These are phyloP conservation scores for Fusarium temperatum DNA, from an alignment of 2,329 filamentous ascomycete genomes.

Conservation along the genomic window DNA sequence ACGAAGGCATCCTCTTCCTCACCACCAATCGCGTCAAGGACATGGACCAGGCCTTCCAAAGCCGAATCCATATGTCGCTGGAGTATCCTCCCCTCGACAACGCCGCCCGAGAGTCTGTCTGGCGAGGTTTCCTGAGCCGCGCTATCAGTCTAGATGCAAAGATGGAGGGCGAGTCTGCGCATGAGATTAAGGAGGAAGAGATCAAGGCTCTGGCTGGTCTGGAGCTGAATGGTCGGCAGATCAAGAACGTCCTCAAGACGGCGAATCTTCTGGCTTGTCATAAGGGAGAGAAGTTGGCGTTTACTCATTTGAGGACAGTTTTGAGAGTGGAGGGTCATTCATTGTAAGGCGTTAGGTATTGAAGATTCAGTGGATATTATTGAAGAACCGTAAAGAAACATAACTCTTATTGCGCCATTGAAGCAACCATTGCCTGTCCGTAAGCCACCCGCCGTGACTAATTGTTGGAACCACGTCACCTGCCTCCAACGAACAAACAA, in stretches of 20 bases:
- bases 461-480: too few relatives aligned
- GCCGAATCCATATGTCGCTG: conserved; percentile 58
- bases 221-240: conserved; percentile 60
- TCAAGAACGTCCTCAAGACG: conserved; percentile 59
- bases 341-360: conserved; percentile 24
- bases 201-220: conserved; percentile 51
- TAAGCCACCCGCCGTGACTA: neutral
- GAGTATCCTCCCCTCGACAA: conserved; percentile 55
- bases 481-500: too few relatives aligned
- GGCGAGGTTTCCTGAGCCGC: conserved; percentile 52
- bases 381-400: neutral
- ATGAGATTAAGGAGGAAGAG: conserved; percentile 44
- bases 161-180: conserved; percentile 39
- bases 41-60: conserved; percentile 59
- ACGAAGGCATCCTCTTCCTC: conserved; percentile 59
- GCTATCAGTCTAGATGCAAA: conserved; percentile 35
- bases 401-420: neutral
- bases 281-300: conserved; percentile 42
- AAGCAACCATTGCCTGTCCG: neutral
- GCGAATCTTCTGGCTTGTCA: conserved; percentile 46
- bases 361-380: neutral
- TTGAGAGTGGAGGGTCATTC: conserved; percentile 44
- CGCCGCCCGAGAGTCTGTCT: conserved; percentile 49
- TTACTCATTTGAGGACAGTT: conserved; percentile 45
- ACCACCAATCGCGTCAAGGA: conserved; percentile 57